Conservation (phyloP, 352 stramenopile genomes). For the Discostella stelligera region DNA sequence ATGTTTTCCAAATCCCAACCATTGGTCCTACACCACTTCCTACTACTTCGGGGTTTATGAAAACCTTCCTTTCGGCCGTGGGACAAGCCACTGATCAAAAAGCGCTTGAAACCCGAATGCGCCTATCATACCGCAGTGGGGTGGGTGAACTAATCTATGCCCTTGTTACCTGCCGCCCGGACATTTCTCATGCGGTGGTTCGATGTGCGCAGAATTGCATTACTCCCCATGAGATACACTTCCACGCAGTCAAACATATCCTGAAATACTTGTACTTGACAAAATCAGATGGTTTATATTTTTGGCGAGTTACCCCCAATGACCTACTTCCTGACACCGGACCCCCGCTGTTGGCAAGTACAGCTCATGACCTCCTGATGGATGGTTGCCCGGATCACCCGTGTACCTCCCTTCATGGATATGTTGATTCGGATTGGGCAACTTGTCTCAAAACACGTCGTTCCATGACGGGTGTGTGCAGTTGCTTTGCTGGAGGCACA, state of each 20-base stretch:
- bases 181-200: constrained; percentile 2
- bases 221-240: background rate
- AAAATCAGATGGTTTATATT: too few relatives aligned
- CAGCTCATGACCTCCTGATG: constrained; percentile 4
- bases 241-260: background rate
- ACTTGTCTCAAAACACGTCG: constrained; percentile 7
- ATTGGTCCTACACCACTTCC: constrained; percentile 3
- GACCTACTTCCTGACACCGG: background rate
- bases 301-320: background rate
- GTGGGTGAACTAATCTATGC: constrained; percentile 55
- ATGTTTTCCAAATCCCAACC: background rate
- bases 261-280: too few relatives aligned
- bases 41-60: background rate
- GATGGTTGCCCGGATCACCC: background rate
- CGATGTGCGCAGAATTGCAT: background rate
- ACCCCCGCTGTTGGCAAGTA: background rate
- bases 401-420: background rate
- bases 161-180: constrained; percentile 8
- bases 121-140: constrained; percentile 26
- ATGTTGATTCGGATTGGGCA: constrained; percentile 2
- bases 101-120: background rate
- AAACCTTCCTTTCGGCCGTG: background rate
- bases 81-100: constrained; percentile 10
- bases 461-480: constrained; percentile 2
- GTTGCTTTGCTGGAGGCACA: background rate